Evolutionary conservation across 2,329 filamentous ascomycete genomes (phyloP), one percentile per base, ranked within the genome.

Genomic region (Aspergillus pseudoglaucus): DNA sequence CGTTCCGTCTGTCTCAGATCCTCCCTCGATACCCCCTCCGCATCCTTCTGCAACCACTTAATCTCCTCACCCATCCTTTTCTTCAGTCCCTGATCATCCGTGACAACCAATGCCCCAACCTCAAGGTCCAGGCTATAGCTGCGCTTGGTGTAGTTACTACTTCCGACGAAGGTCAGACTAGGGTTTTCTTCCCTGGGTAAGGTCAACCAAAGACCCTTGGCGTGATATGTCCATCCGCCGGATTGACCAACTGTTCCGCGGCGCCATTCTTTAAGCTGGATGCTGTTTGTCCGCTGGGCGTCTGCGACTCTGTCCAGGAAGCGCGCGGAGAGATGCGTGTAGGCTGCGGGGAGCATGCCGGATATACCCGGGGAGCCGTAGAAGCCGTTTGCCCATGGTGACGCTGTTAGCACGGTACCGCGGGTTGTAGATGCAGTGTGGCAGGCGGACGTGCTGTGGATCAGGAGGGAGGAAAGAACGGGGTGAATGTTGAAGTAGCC

Each of bases 401-500:
- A 90, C 2, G 93, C 93, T 0, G 93, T 96, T 47, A 98, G 85
- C 18, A 98, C 87, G 0, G 86, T 90, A 51, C 89, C 93, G 38
- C 76, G 77, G 1, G 66, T 72, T 15, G 64, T 64, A 8, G 62
- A 61, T 5, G 60, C 47, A 18, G 57, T 54, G 20, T 62, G 48
- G 2, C 59, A 53, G 20, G 61, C 54, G n/a, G 71, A 67, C 1
- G 83, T 79, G 0, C 88, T 90, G 6, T 78, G 75, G 27, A 98
- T 82, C 0, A 98, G 76, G 0, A 95, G 79, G 35, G 84, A 80
- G 2, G 88, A 90, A 17, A 97, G 80, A 3, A 84, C 83, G 0
- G 90, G 86, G 6, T 90, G 90, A 47, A 95, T 95, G 72, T 98
- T 98, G 74, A 98, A 98, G 72, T 98, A 98, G 45, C 93, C 93